A percentile compares a stretch with the other conserved stretches of the same genome.
phyloP scores from a whole-genome alignment of 257 asterid genomes.

The Solanum dulcamara region DNA sequence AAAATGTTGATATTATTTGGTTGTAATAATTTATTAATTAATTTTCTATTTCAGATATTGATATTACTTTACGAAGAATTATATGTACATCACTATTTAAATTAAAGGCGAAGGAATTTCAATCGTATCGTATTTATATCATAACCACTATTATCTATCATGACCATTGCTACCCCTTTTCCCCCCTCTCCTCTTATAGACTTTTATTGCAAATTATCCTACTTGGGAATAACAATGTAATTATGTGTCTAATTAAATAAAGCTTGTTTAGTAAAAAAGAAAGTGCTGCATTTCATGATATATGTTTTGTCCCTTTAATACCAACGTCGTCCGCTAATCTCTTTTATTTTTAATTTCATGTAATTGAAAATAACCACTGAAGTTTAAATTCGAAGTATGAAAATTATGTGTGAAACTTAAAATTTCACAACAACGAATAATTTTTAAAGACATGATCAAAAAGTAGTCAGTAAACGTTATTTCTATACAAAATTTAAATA shows the following conservation, averaged over 20 bases:
- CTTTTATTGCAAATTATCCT: not conserved
- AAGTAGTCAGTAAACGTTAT: not conserved
- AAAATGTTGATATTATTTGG: too few relatives aligned
- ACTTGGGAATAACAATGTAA: not conserved
- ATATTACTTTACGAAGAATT: too few relatives aligned
- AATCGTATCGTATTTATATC: too few relatives aligned
- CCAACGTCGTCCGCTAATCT: not conserved
- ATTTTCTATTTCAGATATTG: too few relatives aligned
- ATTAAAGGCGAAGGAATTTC: too few relatives aligned
- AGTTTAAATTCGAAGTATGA: not conserved
- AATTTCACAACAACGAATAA: not conserved
- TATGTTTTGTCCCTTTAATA: not conserved
- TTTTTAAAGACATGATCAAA: not conserved
- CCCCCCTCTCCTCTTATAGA: not conserved
- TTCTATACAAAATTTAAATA: too few relatives aligned
- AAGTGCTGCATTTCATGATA: not conserved
- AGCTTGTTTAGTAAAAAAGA: not conserved
- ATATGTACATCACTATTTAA: too few relatives aligned
- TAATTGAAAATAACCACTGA: not conserved
- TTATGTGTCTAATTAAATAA: not conserved
- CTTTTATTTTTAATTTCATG: not conserved
- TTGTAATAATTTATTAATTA: too few relatives aligned
- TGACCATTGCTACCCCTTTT: not conserved
- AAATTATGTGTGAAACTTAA: not conserved
- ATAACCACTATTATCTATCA: not conserved